phyloP scores from a whole-genome alignment of 108 stramenopile genomes.

The Heterococcus sp. region DNA sequence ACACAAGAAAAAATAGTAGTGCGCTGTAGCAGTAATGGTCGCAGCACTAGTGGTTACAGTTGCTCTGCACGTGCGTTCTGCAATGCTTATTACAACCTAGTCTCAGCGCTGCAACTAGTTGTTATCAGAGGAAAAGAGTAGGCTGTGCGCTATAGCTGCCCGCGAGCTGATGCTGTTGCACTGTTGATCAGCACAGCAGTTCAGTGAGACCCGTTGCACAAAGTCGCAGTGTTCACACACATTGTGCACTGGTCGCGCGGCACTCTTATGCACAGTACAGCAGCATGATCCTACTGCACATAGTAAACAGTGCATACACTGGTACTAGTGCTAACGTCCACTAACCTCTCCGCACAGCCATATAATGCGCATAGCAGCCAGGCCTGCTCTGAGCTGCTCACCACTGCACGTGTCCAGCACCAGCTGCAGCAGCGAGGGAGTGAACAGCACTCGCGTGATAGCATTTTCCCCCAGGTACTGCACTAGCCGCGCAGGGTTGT shows the following conservation, averaged over 20 bases:
- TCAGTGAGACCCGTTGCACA: no score
- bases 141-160: no score
- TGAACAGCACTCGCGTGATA: conserved; percentile 71
- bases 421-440: conserved; percentile 66
- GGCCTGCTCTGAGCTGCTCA: conserved; percentile 38
- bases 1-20: background rate
- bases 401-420: conserved; percentile 59
- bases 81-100: no score
- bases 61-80: background rate
- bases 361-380: conserved; percentile 53
- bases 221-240: no score
- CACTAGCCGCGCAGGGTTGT: conserved; percentile 62
- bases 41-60: conserved; percentile 21
- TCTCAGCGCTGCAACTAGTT: no score
- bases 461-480: conserved; percentile 49
- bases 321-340: conserved; percentile 54
- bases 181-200: no score
- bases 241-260: no score
- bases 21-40: background rate
- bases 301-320: no score
- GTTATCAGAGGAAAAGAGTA: no score
- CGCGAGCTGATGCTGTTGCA: no score
- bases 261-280: conserved; percentile 20
- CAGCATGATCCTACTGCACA: background rate
- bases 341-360: conserved; percentile 70